A percentile compares a stretch with the other conserved stretches of the same genome.
These are phyloP conservation scores for Colletotrichum sp. DNA, from an alignment of 2,329 filamentous ascomycete genomes.

Conservation along the genomic window DNA sequence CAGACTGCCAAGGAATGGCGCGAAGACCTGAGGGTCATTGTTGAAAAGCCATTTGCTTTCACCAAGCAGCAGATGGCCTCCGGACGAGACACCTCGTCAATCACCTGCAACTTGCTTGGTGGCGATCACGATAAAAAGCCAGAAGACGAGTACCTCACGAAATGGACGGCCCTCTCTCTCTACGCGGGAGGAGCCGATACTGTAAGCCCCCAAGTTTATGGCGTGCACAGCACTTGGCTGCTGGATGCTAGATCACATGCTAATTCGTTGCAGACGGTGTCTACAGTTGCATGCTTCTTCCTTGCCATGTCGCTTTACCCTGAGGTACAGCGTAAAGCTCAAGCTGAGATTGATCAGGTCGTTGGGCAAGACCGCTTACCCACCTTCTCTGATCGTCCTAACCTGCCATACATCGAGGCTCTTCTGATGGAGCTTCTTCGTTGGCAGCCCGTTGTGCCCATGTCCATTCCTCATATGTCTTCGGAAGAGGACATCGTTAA, in stretches of 20 bases:
- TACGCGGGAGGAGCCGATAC: slow-evolving; percentile 20
- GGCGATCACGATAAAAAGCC: not conserved
- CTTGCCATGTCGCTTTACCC: slow-evolving; percentile 52
- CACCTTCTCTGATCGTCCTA: slow-evolving; percentile 49
- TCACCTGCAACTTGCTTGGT: not conserved
- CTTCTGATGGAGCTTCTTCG: slow-evolving; percentile 61
- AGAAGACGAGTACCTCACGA: not conserved
- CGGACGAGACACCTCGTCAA: not conserved
- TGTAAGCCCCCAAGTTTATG: not conserved
- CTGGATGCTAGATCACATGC: slow-evolving; percentile 3
- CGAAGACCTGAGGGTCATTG: not conserved
- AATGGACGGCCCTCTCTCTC: slow-evolving; percentile 8
- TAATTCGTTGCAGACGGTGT: slow-evolving; percentile 26
- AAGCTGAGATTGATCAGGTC: slow-evolving; percentile 56
- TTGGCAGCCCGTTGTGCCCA: slow-evolving; percentile 58
- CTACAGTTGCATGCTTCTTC: slow-evolving; percentile 45
- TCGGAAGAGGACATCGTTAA: slow-evolving; percentile 19
- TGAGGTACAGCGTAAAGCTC: slow-evolving; percentile 48
- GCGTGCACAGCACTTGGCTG: not conserved
- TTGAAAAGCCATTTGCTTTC: slow-evolving; percentile 17
- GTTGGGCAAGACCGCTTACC: slow-evolving; percentile 55
- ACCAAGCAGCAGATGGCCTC: slow-evolving; percentile 25
- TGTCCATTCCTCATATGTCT: slow-evolving; percentile 43
- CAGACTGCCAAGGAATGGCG: slow-evolving; percentile 1
- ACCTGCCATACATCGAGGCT: slow-evolving; percentile 57